Evolutionary conservation across 2,329 filamentous ascomycete genomes (phyloP).

Genomic region (Stagonosporopsis vannaccii): DNA sequence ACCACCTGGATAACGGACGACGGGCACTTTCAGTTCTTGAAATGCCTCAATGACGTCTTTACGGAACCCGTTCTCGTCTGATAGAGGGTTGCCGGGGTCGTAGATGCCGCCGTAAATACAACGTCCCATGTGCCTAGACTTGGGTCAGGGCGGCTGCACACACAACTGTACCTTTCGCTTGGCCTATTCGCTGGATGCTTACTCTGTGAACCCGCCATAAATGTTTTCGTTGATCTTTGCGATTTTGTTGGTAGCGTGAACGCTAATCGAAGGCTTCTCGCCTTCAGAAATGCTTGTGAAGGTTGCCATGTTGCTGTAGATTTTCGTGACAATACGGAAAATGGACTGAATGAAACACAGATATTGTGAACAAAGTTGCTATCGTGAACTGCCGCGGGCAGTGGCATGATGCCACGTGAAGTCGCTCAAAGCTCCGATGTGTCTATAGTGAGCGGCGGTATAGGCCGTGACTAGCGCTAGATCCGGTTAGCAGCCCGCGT

Average conservation of each 20-base stretch:
- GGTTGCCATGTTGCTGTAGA: conserved; percentile 65
- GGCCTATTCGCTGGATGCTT: conserved; percentile 43
- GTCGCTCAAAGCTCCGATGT: conserved; percentile 20
- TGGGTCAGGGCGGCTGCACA: conserved; percentile 30
- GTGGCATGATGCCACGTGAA: conserved; percentile 18
- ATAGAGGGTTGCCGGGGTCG: conserved; percentile 76
- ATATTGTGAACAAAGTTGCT: background rate
- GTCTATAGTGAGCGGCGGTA: conserved; percentile 7
- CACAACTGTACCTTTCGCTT: conserved; percentile 12
- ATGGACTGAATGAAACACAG: conserved; percentile 4
- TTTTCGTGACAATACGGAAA: conserved; percentile 1
- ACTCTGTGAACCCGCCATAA: conserved; percentile 87
- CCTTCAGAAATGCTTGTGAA: conserved; percentile 72
- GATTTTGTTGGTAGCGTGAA: conserved; percentile 70
- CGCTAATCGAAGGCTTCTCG: conserved; percentile 68
- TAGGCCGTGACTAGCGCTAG: conserved; percentile 8
- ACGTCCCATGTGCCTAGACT: conserved; percentile 78
- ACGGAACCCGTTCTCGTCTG: conserved; percentile 77
- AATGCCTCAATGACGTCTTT: conserved; percentile 74
- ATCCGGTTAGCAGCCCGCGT: background rate
- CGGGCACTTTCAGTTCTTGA: conserved; percentile 76
- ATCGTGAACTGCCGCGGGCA: conserved; percentile 3
- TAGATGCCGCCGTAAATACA: conserved; percentile 90
- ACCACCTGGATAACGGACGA: conserved; percentile 81
- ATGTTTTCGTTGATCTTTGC: conserved; percentile 81